A percentile compares a stretch with the other conserved stretches of the same genome.
These are phyloP conservation scores for Lasiodiplodia theobromae DNA, from an alignment of 2,329 filamentous ascomycete genomes.

Conservation along the genomic window DNA sequence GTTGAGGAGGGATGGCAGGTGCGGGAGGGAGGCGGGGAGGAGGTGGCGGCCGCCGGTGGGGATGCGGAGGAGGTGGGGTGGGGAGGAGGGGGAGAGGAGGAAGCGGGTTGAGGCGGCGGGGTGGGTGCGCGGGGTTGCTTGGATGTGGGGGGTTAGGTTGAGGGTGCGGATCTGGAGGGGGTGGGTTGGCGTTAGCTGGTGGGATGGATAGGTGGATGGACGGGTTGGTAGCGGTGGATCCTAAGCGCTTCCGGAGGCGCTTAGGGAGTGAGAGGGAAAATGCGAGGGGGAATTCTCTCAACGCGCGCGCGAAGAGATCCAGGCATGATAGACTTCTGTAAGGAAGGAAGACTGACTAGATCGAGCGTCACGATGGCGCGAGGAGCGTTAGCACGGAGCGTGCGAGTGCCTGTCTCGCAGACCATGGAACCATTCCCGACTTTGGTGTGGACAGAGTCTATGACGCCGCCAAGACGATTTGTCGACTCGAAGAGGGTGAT, in stretches of 20 bases:
- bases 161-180: conserved; percentile 1
- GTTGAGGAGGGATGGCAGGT: neutral
- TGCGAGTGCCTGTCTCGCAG: conserved; percentile 9
- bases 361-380: conserved; percentile 18
- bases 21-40: neutral
- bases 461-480: conserved; percentile 15
- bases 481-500: conserved; percentile 12
- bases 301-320: too few species aligned
- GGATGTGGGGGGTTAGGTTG: neutral
- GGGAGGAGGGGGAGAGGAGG: neutral
- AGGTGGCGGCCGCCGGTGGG: neutral
- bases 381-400: conserved; percentile 9
- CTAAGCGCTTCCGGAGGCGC: too few species aligned
- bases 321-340: too few species aligned
- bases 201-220: too few species aligned
- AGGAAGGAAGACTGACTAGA: neutral
- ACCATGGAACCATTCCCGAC: neutral
- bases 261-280: too few species aligned
- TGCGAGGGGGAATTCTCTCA: too few species aligned
- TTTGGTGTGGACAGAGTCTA: neutral
- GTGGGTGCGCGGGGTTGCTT: neutral
- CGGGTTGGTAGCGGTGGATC: too few species aligned
- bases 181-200: neutral
- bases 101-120: conserved; percentile 8
- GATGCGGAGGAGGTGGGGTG: neutral